These are phyloP conservation scores for Guillardia theta DNA, from an alignment of 78 protist species.

Conservation along the genomic window DNA sequence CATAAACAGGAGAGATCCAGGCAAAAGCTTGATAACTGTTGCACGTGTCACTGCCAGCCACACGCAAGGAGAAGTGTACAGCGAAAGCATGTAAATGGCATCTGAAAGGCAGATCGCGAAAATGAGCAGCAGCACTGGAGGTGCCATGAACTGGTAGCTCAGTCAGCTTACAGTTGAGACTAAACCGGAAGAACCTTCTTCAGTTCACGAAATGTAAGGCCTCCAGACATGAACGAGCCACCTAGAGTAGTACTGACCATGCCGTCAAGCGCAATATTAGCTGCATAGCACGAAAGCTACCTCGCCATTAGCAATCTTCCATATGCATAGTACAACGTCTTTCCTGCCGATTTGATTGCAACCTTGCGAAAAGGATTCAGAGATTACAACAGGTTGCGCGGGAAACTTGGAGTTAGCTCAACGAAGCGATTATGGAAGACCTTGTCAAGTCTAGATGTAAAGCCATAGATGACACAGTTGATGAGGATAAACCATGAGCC, in stretches of 20 bases:
- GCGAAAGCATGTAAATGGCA: constrained; percentile 35
- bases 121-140: not conserved
- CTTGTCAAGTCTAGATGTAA: not conserved
- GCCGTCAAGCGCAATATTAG: no score
- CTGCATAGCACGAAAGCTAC: no score
- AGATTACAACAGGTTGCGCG: not conserved
- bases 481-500: constrained; percentile 15
- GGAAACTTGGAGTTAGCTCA: not conserved
- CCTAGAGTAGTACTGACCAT: not conserved
- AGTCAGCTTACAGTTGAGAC: not conserved
- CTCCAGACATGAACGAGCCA: not conserved
- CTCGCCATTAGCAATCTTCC: constrained; percentile 7
- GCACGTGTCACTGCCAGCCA: not conserved
- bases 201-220: not conserved
- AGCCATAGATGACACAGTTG: constrained; percentile 39
- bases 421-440: not conserved
- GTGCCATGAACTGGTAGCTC: not conserved
- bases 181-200: not conserved
- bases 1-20: constrained; percentile 25
- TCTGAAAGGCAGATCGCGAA: not conserved
- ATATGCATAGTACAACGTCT: constrained; percentile 31
- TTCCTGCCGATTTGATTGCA: constrained; percentile 20
- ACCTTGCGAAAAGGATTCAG: not conserved
- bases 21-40: not conserved
- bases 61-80: not conserved